These are phyloP conservation scores for Urostyla sp. DNA, from an alignment of 73 alveolate genomes.

Conservation along the genomic window DNA sequence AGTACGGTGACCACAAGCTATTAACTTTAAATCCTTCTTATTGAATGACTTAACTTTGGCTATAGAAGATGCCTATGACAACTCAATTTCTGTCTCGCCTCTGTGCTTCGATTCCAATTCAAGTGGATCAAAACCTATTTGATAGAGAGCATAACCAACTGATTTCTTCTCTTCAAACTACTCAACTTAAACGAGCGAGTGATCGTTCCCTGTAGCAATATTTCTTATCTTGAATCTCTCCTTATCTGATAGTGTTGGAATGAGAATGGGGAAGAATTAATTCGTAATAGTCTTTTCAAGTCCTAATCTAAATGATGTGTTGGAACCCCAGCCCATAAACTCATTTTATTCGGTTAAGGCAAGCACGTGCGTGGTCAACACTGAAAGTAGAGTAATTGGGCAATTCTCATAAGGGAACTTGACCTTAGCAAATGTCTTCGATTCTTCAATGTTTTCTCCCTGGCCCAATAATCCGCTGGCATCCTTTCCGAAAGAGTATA, in stretches of 20 bases:
- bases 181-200: constrained; percentile 25
- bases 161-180: not conserved
- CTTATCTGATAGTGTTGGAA: constrained; percentile 7
- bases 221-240: constrained; percentile 2
- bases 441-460: not conserved
- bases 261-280: not conserved
- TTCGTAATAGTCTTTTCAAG: not conserved
- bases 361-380: constrained; percentile 15
- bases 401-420: not conserved
- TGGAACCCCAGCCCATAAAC: constrained; percentile 46
- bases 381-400: not conserved
- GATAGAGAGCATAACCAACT: not conserved
- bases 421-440: not conserved
- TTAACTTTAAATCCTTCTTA: not conserved
- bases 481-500: not conserved
- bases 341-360: constrained; percentile 11
- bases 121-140: constrained; percentile 22
- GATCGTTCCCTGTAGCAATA: constrained; percentile 36
- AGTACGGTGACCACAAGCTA: constrained; percentile 28
- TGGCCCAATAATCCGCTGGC: constrained; percentile 8
- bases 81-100: constrained; percentile 9
- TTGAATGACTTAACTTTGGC: constrained; percentile 17
- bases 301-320: constrained; percentile 11
- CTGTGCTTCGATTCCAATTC: constrained; percentile 40
- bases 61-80: too few relatives aligned